Evolutionary conservation across 805 yeast genomes (phyloP).

Genomic region (Cyberlindnera suaveolens): DNA sequence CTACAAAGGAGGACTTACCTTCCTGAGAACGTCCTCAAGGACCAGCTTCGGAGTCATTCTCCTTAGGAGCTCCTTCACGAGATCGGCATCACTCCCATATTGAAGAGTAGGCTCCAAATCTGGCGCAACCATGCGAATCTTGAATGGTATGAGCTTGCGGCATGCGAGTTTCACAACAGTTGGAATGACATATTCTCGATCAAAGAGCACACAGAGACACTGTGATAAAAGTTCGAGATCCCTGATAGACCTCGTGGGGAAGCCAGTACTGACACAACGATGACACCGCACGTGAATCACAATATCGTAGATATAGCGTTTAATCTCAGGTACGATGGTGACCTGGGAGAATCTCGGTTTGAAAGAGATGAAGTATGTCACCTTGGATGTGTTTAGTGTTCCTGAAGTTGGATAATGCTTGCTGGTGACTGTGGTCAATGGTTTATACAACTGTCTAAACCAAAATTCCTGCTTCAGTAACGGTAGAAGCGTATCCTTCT

Average conservation of each 20-base stretch:
- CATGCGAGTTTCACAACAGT: constrained; percentile 45
- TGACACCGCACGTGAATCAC: constrained; percentile 47
- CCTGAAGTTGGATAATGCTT: constrained; percentile 1
- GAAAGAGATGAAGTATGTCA: not conserved
- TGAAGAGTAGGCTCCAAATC: constrained; percentile 44
- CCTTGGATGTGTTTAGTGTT: not conserved
- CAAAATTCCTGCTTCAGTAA: constrained; percentile 24
- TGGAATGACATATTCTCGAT: constrained; percentile 43
- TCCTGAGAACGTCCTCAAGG: constrained; percentile 43
- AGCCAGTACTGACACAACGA: constrained; percentile 46
- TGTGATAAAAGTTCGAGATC: constrained; percentile 37
- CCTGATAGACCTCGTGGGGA: constrained; percentile 38
- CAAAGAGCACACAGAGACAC: constrained; percentile 37
- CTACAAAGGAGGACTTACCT: constrained; percentile 47
- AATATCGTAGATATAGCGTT: constrained; percentile 51
- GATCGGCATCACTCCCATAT: constrained; percentile 48
- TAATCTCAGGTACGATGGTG: constrained; percentile 40
- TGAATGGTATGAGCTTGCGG: constrained; percentile 41
- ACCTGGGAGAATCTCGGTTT: constrained; percentile 3
- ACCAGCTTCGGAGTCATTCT: constrained; percentile 43
- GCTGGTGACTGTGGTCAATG: not conserved
- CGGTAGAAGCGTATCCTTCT: constrained; percentile 15
- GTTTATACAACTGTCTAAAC: constrained; percentile 26
- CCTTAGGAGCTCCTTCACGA: constrained; percentile 35
- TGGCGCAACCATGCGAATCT: constrained; percentile 32